Conservation (phyloP, 148 eudicot genomes). For the Gaultheria prostrata region DNA sequence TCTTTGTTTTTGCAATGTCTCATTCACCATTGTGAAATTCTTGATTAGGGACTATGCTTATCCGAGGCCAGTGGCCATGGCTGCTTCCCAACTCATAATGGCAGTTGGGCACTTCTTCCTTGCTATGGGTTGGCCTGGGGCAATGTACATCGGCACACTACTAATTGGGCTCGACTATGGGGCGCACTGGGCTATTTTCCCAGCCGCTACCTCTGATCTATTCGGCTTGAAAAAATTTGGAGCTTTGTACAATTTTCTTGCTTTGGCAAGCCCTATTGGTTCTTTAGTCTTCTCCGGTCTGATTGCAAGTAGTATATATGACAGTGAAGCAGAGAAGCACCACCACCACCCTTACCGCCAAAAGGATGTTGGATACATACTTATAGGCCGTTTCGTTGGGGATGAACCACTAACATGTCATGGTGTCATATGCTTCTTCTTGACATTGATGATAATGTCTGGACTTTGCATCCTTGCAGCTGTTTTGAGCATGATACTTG, state of each 20-base stretch:
- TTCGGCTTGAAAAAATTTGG: conserved; percentile 93
- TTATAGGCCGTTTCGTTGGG: conserved; percentile 21
- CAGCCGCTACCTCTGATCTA: conserved; percentile 89
- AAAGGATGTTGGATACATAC: conserved; percentile 13
- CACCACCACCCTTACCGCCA: conserved; percentile 22
- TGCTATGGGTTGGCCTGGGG: conserved; percentile 89
- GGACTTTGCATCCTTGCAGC: conserved; percentile 72
- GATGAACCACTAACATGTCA: conserved; percentile 66
- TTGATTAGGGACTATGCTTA: conserved; percentile 71
- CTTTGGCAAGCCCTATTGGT: conserved; percentile 87
- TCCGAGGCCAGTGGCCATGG: conserved; percentile 85
- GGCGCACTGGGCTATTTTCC: conserved; percentile 95
- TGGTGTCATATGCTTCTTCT: conserved; percentile 80
- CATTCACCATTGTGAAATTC: not conserved
- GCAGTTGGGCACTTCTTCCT: conserved; percentile 74
- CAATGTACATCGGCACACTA: conserved; percentile 77
- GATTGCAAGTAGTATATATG: conserved; percentile 84
- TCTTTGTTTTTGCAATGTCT: not conserved
- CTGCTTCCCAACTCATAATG: conserved; percentile 70
- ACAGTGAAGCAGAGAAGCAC: conserved; percentile 88
- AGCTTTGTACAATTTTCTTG: conserved; percentile 81
- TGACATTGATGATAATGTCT: conserved; percentile 74
- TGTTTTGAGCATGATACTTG: conserved; percentile 65
- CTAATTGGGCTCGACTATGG: conserved; percentile 95
- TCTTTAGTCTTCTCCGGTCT: conserved; percentile 79